Base-by-base conservation (phyloP, 768 basidiomycete species). In the Mrakia hoshinonis region DNA sequence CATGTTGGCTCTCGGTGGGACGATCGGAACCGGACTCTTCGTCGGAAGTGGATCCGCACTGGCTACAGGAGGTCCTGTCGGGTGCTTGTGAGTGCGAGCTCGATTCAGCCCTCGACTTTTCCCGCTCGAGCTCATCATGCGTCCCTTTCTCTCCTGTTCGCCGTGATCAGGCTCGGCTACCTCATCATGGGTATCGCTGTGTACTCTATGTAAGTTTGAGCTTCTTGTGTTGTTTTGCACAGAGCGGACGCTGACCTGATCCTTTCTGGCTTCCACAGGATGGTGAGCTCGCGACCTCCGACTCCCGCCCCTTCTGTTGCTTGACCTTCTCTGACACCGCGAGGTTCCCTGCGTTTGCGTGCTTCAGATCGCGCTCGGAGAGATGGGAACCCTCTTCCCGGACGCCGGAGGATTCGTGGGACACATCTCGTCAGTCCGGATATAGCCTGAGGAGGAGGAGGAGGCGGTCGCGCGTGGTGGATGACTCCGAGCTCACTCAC, bases 391-490 rank as follows among this genome's bases (percentile, higher is more conserved):
- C 10, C 68, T 75, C 29, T 77, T 74, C 51, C 75, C 76, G 4
- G 75, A 74, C 51, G 72, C 76, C 38, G 76, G 76, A n/a, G 76
- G 76, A 31, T 78, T 78, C 73, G 71, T 74, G n/a, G 73, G 76
- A 54, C 76, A 73, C 61, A 54, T 70, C 0, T 49, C 74, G 22
- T 68, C 74, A 9, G 90, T 87, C 75, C 63, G 22, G 13, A 13
- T 26, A 36, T 20, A n/a, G 4, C 47, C 24, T 29, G 31, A 7
- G 10, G 38, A 5, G 24, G 12, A 10, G 29, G 24, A 13, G 12
- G 64, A 34, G 11, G n/a, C n/a, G n/a, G n/a, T n/a, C n/a, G n/a
- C n/a, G n/a, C n/a, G n/a, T n/a, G n/a, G n/a, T 34, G 11, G 12
- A 4, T 12, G 18, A 12, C 26, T 49, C 46, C 15, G 31, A 7